Base-by-base conservation (phyloP, 1,284 basidiomycete species). In the Trichosporon sp. region DNA sequence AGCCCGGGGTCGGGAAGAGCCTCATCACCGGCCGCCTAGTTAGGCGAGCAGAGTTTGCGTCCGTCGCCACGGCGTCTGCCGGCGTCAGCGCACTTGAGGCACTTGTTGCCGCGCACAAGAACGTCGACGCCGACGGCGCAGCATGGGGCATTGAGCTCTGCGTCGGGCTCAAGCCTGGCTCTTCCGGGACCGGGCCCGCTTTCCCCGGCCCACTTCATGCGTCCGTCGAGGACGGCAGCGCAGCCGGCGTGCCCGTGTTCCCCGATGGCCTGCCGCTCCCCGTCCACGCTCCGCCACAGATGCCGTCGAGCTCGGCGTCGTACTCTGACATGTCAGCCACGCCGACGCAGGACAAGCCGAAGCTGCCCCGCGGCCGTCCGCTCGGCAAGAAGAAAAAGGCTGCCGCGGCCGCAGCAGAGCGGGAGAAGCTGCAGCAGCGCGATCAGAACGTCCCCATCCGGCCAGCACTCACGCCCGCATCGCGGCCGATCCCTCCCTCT, bases 81-180 rank as follows among this genome's bases (percentile, higher is more conserved):
- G 68, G 69, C 16, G 58, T 74, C 61, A 65, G 60, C 2, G 65
- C 73, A 0, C 61, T 79, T 21, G 74, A 76, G 56, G 74, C 74
- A 0, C 62, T 79, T 56, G 64, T 58, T 11, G 66, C 63, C n/a
- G 66, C 69, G 21, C 52, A 70, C 46, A 40, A 25, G 19, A 37
- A 33, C 2, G 36, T 52, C 13, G 57, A 46, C 27, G 40, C 37
- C 4, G 65, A 64, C 13, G 65, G 67, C 11, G 61, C 67, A 14
- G 60, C 63, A 3, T 79, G 77, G 77, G 77, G 77, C 10, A 75
- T 79, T 52, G 74, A 79, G 57, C 67, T 79, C 25, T 72, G 70
- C 1, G 61, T 79, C 16, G 73, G 74, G 2, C 62, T 79, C 54
- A 75, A 73, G 54, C 66, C 69, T 11, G 63, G 68, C 27, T 56